Evolutionary conservation across 331 rosid genomes (phyloP).

Genomic region (Spiraea crenata): DNA sequence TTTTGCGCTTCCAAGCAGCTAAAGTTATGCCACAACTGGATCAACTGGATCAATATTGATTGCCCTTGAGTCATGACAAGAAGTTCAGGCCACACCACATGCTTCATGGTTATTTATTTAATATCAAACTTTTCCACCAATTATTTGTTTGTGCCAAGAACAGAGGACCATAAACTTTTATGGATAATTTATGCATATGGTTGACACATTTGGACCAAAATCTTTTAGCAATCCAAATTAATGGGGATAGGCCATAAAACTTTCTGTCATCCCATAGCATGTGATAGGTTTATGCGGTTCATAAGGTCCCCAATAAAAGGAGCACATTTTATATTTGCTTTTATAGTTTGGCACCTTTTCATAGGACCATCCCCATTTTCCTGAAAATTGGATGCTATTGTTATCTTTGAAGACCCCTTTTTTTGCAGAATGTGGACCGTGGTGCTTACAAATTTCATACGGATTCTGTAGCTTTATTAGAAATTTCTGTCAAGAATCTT

Average conservation of each 20-base stretch:
- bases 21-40: neutral
- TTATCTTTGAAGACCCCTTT: neutral
- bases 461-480: neutral
- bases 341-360: neutral
- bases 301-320: constrained; percentile 9
- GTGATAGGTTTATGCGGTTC: constrained; percentile 30
- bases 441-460: constrained; percentile 5
- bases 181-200: constrained; percentile 18
- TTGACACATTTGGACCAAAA: constrained; percentile 42
- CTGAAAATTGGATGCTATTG: neutral
- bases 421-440: neutral
- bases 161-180: constrained; percentile 11
- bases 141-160: constrained; percentile 18
- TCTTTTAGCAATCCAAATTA: neutral
- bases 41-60: neutral
- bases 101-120: neutral
- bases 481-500: neutral
- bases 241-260: constrained; percentile 7
- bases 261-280: constrained; percentile 24
- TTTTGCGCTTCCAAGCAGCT: neutral
- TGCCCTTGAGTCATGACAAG: neutral
- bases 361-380: constrained; percentile 9
- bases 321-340: neutral
- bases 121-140: too few species aligned
- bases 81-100: constrained; percentile 5